Evolutionary conservation across 495 filamentous ascomycete genomes (phyloP).

Genomic region (Hypoxylon crocopeplum): DNA sequence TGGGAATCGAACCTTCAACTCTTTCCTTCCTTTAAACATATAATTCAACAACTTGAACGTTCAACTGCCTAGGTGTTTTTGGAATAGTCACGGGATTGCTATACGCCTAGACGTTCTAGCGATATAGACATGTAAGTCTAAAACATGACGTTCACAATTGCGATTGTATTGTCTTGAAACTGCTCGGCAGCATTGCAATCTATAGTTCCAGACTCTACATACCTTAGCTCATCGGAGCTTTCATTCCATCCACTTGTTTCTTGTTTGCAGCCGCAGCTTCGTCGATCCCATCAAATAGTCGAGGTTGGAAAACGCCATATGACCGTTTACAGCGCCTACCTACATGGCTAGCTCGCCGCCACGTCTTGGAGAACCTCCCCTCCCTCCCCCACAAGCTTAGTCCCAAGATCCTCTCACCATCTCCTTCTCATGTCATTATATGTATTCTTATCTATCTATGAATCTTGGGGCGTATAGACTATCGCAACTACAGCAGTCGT

Average conservation of each 20-base stretch:
- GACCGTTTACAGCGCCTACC: slow-evolving; percentile 2
- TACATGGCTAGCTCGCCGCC: neutral
- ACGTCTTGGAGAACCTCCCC: neutral
- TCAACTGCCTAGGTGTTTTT: neutral
- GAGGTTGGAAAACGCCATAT: slow-evolving; percentile 17
- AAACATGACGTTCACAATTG: neutral
- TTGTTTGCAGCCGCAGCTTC: slow-evolving; percentile 11
- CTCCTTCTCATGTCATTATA: slow-evolving; percentile 2
- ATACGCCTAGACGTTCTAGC: neutral
- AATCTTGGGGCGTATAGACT: neutral
- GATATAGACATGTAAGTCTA: slow-evolving; percentile 16
- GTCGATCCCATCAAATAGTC: slow-evolving; percentile 11
- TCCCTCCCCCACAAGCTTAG: neutral
- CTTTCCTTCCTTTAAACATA: neutral
- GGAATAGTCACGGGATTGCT: neutral
- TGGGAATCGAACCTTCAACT: slow-evolving; percentile 2
- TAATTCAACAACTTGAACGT: neutral
- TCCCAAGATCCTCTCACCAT: neutral
- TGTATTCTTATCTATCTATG: slow-evolving; percentile 8
- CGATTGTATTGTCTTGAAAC: neutral
- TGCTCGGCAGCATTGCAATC: neutral
- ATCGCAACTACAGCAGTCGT: neutral
- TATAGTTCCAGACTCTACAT: neutral
- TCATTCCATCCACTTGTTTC: slow-evolving; percentile 8
- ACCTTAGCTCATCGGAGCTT: neutral